Percentiles rank a stretch among this genome's conserved stretches.
phyloP scores from a whole-genome alignment of 306 rosid species.

The Amphicarpaea edgeworthii region DNA sequence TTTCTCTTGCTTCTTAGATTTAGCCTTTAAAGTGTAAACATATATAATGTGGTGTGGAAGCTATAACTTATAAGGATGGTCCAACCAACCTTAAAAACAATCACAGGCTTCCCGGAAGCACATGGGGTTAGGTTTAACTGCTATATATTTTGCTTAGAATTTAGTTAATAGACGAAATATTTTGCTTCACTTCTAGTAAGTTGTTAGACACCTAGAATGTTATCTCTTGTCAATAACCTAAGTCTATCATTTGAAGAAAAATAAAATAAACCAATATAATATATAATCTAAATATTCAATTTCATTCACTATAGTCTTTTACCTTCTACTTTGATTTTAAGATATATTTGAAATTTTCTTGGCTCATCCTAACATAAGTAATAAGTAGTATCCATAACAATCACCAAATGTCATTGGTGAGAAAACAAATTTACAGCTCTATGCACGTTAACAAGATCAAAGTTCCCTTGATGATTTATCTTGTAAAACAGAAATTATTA shows the following conservation, averaged over 20 bases:
- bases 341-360: too few species aligned
- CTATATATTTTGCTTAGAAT: not conserved
- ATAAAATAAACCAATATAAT: too few species aligned
- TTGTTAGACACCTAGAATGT: too few species aligned
- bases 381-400: not conserved
- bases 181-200: conserved; percentile 42
- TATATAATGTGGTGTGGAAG: conserved; percentile 10
- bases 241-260: too few species aligned
- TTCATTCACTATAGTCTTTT: too few species aligned
- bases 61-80: conserved; percentile 47
- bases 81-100: conserved; percentile 53
- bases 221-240: too few species aligned
- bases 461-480: not conserved
- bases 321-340: too few species aligned
- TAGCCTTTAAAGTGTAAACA: not conserved
- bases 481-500: not conserved
- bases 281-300: too few species aligned
- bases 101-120: conserved; percentile 40
- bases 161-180: conserved; percentile 14
- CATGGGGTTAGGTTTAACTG: conserved; percentile 50
- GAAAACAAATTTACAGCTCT: not conserved
- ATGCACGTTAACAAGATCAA: conserved; percentile 10
- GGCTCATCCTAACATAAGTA: too few species aligned
- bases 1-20: not conserved
- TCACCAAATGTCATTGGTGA: not conserved